Conservation (phyloP, 257 asterid genomes). For the Lycium barbarum region DNA sequence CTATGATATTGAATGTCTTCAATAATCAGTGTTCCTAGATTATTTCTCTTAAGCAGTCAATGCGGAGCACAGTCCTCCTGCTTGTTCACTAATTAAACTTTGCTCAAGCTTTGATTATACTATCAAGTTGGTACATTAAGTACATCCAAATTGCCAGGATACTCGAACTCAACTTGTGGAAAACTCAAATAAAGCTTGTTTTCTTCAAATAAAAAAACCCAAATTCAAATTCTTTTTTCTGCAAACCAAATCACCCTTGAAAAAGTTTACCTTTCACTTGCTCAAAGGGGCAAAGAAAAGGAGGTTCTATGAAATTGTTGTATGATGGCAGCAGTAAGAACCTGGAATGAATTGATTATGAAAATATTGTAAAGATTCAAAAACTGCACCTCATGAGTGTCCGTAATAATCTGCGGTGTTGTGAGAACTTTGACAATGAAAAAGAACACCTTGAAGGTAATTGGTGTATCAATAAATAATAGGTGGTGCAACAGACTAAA, state of each 20-base stretch:
- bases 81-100: not conserved
- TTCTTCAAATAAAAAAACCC: not conserved
- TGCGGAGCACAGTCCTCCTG: not conserved
- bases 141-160: not conserved
- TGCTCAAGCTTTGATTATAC: not conserved
- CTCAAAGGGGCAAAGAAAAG: not conserved
- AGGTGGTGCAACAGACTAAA: not conserved
- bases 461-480: constrained; percentile 3
- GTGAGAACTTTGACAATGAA: not conserved
- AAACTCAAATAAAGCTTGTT: not conserved
- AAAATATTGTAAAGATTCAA: not conserved
- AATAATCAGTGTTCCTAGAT: too few relatives aligned
- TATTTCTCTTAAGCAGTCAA: not conserved
- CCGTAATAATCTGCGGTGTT: not conserved
- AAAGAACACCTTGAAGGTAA: not conserved
- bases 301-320: not conserved
- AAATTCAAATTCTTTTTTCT: not conserved
- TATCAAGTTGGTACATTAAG: not conserved
- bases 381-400: constrained; percentile 13
- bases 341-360: not conserved
- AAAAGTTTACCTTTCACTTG: not conserved
- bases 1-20: too few relatives aligned
- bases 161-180: not conserved
- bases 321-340: not conserved
- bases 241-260: not conserved